Base-by-base conservation (phyloP, 352 stramenopile species). In the Globisporangium nodosum region DNA sequence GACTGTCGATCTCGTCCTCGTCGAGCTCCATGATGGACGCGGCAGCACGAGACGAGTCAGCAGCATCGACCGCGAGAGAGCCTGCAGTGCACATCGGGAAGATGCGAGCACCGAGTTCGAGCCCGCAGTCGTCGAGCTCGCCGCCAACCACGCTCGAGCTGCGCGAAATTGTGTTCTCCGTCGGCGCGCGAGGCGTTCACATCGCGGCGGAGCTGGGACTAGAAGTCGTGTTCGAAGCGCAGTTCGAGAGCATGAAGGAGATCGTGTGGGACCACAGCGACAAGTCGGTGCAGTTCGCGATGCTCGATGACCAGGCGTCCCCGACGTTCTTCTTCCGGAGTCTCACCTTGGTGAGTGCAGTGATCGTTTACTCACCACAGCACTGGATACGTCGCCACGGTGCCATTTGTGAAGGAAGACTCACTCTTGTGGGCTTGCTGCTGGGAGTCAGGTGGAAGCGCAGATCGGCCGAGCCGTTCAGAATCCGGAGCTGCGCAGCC, bases 231-330 rank as follows among this genome's bases (percentile, higher is more conserved):
- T 87, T 83, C 27, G 68, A 86, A 56, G 68, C 66, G 3, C 52
- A 54, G 3, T 76, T 74, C 47, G 58, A 54, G 0, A 15, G 60
- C 24, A 67, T 90, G 53, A 87, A 78, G 55, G 74, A 90, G 42
- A 81, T 88, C 27, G 60, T 81, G 9, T 90, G 81, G 81, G 71
- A 90, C 45, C 66, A 90, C 54, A 86, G 69, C 21, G 76, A 87
- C 13, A 81, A 78, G 46, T 78, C 76, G 0, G 49, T 90, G 8
- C 54, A 64, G 13, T 88, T 90, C 48, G 56, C 67, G 3, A 56
- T 79, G 40, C 55, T 72, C 15, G 71, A 81, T 21, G 68, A 60
- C 11, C 50, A 60, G 1, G 51, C 18, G 4, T 86, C 74, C 0
- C 46, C 67, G 20, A 58, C 50, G 0, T 88, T 88, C 42, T 52